phyloP scores from a whole-genome alignment of 2,329 filamentous ascomycete genomes.

The Claviceps cyperi region DNA sequence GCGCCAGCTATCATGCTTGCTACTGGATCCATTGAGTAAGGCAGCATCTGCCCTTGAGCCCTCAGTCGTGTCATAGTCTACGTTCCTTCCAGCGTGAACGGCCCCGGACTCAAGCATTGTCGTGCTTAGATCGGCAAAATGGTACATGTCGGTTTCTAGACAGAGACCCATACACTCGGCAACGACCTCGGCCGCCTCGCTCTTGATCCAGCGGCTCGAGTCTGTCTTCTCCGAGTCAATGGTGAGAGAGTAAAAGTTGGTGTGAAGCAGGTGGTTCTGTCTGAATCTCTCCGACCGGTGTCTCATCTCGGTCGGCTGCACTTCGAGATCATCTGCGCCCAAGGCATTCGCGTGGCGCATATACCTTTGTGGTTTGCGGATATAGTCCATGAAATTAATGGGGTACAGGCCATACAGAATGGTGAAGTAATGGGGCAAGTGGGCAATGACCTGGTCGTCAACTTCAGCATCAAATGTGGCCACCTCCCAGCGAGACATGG shows the following conservation, averaged over 20 bases:
- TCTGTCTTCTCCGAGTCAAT: slow-evolving; percentile 69
- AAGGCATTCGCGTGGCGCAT: slow-evolving; percentile 58
- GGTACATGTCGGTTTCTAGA: slow-evolving; percentile 14
- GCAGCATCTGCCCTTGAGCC: slow-evolving; percentile 22
- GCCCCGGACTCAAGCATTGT: slow-evolving; percentile 6
- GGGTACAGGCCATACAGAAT: slow-evolving; percentile 74
- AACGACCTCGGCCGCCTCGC: slow-evolving; percentile 65
- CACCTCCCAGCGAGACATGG: slow-evolving; percentile 43
- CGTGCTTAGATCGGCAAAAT: slow-evolving; percentile 11
- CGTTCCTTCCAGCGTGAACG: slow-evolving; percentile 10
- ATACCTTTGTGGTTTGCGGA: slow-evolving; percentile 67
- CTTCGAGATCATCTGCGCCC: slow-evolving; percentile 58
- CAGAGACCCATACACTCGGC: slow-evolving; percentile 66
- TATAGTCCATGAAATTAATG: slow-evolving; percentile 75
- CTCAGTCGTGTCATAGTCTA: slow-evolving; percentile 16
- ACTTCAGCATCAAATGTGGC: slow-evolving; percentile 45
- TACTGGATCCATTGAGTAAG: slow-evolving; percentile 26
- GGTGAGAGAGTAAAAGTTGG: slow-evolving; percentile 72
- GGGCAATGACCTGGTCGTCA: slow-evolving; percentile 47
- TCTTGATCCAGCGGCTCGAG: slow-evolving; percentile 63
- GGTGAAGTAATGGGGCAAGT: slow-evolving; percentile 63
- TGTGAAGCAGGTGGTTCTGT: slow-evolving; percentile 59
- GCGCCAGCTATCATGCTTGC: slow-evolving; percentile 32
- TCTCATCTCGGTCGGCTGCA: slow-evolving; percentile 64
- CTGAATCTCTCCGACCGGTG: slow-evolving; percentile 62